Percentiles rank a stretch among this genome's conserved stretches.
These are phyloP conservation scores for Pyrus betulifolia DNA, from an alignment of 306 rosid genomes.

Conservation along the genomic window DNA sequence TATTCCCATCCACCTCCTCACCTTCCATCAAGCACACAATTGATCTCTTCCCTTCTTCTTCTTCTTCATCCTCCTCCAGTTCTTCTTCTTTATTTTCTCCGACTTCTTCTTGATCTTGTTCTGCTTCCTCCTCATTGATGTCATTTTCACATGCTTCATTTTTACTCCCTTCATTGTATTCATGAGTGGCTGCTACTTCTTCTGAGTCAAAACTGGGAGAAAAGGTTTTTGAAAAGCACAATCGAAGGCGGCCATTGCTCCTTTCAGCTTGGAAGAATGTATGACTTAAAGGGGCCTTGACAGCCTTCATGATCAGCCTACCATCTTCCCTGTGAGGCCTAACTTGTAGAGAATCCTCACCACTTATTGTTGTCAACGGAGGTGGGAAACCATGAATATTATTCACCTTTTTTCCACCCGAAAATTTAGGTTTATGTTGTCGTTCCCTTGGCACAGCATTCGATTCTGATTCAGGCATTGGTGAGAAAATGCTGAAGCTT, in stretches of 20 bases:
- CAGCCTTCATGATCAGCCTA: constrained; percentile 55
- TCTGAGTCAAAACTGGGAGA: constrained; percentile 27
- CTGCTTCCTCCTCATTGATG: neutral
- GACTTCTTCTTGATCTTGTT: neutral
- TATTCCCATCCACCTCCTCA: constrained; percentile 10
- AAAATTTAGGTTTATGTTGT: constrained; percentile 15
- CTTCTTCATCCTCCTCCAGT: neutral
- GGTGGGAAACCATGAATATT: constrained; percentile 54
- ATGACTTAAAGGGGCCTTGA: constrained; percentile 36
- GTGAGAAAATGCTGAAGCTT: constrained; percentile 27
- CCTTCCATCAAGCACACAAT: neutral
- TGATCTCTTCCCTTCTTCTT: neutral
- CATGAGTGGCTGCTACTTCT: neutral
- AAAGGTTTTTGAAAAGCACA: constrained; percentile 30
- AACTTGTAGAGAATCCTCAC: constrained; percentile 43
- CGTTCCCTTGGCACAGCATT: constrained; percentile 29
- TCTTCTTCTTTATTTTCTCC: neutral
- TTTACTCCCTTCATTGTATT: constrained; percentile 6
- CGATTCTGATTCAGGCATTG: constrained; percentile 4
- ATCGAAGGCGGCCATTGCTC: constrained; percentile 80
- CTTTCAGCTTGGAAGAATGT: constrained; percentile 58
- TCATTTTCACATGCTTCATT: constrained; percentile 26
- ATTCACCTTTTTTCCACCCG: constrained; percentile 36
- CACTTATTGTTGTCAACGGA: constrained; percentile 90
- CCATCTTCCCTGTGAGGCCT: constrained; percentile 77